These are phyloP conservation scores for Ambispora gerdemannii DNA, from an alignment of 192 early-diverging fungal genomes.

Conservation along the genomic window DNA sequence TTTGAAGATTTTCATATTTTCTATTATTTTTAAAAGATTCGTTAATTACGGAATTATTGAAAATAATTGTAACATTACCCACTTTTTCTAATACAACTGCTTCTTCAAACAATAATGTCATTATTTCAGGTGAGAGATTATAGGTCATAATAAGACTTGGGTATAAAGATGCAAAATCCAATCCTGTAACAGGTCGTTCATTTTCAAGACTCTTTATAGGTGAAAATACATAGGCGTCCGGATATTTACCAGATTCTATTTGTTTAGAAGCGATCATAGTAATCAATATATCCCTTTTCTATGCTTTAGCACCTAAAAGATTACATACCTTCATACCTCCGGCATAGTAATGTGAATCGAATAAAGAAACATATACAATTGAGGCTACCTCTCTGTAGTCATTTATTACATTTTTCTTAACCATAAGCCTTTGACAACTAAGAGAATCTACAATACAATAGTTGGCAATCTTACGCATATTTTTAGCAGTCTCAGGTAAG, in stretches of 20 bases:
- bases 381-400: slow-evolving; percentile 12
- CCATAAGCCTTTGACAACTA: slow-evolving; percentile 12
- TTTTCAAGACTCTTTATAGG: slow-evolving; percentile 15
- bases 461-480: not conserved
- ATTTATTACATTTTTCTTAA: slow-evolving; percentile 18
- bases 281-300: not conserved
- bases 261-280: slow-evolving; percentile 4
- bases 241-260: slow-evolving; percentile 4
- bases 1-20: too few species aligned
- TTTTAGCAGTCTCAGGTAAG: not conserved
- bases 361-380: not conserved
- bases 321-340: slow-evolving; percentile 15
- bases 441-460: slow-evolving; percentile 1
- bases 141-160: slow-evolving; percentile 23
- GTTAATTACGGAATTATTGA: too few species aligned
- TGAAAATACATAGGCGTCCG: slow-evolving; percentile 10
- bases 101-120: not conserved
- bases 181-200: slow-evolving; percentile 4
- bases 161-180: slow-evolving; percentile 18
- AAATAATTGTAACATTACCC: too few species aligned
- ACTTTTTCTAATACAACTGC: not conserved
- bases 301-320: slow-evolving; percentile 18
- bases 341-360: slow-evolving; percentile 14
- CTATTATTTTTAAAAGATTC: too few species aligned
- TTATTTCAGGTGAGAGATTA: slow-evolving; percentile 19